Evolutionary conservation across 257 asterid genomes (phyloP).

Genomic region (Nicotiana attenuata): DNA sequence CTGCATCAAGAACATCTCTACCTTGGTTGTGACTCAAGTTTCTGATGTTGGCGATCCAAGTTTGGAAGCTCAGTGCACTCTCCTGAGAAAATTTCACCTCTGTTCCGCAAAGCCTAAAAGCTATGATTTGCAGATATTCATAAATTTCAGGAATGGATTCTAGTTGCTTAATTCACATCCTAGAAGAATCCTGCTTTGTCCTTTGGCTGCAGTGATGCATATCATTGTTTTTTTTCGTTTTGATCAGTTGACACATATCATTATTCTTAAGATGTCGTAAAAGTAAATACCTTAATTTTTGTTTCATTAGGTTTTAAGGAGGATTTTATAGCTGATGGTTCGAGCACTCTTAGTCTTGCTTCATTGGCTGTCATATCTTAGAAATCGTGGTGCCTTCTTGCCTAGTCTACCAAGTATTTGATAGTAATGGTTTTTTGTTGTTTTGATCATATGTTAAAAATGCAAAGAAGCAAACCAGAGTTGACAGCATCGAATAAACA

Average conservation of each 20-base stretch:
- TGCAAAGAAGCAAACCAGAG: neutral
- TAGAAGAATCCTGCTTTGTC: neutral
- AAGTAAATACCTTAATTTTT: neutral
- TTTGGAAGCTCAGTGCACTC: neutral
- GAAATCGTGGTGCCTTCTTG: neutral
- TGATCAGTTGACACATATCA: neutral
- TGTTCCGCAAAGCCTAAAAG: neutral
- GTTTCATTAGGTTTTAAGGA: constrained; percentile 5
- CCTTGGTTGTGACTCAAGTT: neutral
- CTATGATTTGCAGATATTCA: neutral
- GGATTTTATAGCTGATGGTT: neutral
- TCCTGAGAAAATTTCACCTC: neutral
- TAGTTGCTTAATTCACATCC: neutral
- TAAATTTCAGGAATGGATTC: neutral
- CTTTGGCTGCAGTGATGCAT: neutral
- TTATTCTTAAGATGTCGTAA: neutral
- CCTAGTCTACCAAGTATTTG: neutral
- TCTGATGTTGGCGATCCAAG: neutral
- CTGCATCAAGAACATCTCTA: neutral
- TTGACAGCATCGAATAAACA: neutral
- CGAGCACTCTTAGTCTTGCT: neutral
- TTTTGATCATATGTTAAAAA: neutral
- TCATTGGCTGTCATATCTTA: neutral
- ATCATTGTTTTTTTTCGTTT: neutral
- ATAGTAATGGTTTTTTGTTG: neutral